Percentiles rank a stretch among this genome's conserved stretches.
Evolutionary conservation across 768 basidiomycete species (phyloP).

Genomic region (Phaeotremella fagi): DNA sequence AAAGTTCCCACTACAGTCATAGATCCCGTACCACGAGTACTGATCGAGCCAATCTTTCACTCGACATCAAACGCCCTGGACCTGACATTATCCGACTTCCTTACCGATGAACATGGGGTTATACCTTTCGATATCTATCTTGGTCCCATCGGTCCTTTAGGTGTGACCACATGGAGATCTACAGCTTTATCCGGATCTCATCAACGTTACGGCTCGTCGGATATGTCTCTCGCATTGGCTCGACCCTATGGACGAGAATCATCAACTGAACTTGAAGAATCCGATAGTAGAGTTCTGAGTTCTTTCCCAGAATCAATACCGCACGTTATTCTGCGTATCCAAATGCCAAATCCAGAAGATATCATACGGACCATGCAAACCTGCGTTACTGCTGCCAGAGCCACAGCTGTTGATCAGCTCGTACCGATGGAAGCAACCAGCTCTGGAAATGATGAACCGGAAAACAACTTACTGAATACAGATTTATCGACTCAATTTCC

Average conservation of each 20-base stretch:
- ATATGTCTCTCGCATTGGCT: not conserved
- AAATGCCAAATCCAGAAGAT: conserved; percentile 71
- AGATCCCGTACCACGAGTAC: conserved; percentile 83
- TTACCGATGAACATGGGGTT: conserved; percentile 54
- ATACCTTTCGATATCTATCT: conserved; percentile 82
- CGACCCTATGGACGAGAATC: not conserved
- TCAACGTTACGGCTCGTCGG: too few relatives aligned
- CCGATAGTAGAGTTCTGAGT: conserved; percentile 11
- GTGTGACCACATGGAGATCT: conserved; percentile 70
- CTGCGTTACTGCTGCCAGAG: conserved; percentile 47
- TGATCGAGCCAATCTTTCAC: conserved; percentile 71
- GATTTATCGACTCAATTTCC: not conserved
- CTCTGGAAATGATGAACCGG: not conserved
- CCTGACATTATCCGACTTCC: conserved; percentile 81
- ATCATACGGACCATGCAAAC: conserved; percentile 75
- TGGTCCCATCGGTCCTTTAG: conserved; percentile 80
- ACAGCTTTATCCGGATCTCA: conserved; percentile 13
- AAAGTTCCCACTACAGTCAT: conserved; percentile 58
- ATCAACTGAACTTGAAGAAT: not conserved
- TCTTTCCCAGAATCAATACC: conserved; percentile 22
- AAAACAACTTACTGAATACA: too few relatives aligned
- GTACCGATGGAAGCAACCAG: not conserved
- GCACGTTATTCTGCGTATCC: conserved; percentile 78
- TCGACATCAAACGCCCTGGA: conserved; percentile 70
- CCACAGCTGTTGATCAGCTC: not conserved